phyloP scores from a whole-genome alignment of 1,139 yeast genomes.

The Suzukiozyma palmioleophila region DNA sequence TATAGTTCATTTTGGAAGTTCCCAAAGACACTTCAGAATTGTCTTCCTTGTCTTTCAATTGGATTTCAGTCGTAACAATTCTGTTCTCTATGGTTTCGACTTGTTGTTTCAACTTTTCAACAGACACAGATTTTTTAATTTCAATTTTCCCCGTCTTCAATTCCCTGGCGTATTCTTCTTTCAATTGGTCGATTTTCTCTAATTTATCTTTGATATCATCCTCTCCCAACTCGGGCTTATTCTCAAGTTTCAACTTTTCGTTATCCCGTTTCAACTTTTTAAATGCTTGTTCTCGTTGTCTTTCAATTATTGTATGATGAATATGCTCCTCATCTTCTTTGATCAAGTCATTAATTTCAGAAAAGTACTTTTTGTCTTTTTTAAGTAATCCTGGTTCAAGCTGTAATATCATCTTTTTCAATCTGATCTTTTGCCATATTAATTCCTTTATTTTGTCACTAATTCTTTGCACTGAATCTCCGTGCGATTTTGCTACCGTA shows the following conservation, averaged over 20 bases:
- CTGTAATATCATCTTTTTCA: conserved; percentile 65
- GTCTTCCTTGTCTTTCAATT: conserved; percentile 87
- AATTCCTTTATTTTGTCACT: conserved; percentile 73
- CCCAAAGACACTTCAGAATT: conserved; percentile 91
- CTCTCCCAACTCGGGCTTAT: conserved; percentile 49
- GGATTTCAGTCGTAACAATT: conserved; percentile 63
- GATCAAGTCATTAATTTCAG: conserved; percentile 64
- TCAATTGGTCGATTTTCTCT: conserved; percentile 52
- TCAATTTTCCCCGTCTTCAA: conserved; percentile 58
- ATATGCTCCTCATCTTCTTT: conserved; percentile 61
- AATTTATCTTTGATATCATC: conserved; percentile 57
- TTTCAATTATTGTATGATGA: conserved; percentile 50
- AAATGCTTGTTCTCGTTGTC: conserved; percentile 59
- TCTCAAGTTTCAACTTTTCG: conserved; percentile 62
- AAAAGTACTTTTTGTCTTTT: conserved; percentile 57
- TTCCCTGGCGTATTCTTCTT: conserved; percentile 55
- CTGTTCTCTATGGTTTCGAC: conserved; percentile 70
- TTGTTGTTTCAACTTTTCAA: conserved; percentile 73
- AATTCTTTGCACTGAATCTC: conserved; percentile 72
- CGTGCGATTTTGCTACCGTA: conserved; percentile 82
- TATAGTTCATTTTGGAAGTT: conserved; percentile 90
- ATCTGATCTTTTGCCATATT: conserved; percentile 76
- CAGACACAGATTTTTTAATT: conserved; percentile 46
- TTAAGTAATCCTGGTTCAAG: conserved; percentile 53
- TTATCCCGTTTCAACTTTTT: conserved; percentile 73